Evolutionary conservation across 1,284 basidiomycete genomes (phyloP).

Genomic region (Cutaneotrichosporon sp.): DNA sequence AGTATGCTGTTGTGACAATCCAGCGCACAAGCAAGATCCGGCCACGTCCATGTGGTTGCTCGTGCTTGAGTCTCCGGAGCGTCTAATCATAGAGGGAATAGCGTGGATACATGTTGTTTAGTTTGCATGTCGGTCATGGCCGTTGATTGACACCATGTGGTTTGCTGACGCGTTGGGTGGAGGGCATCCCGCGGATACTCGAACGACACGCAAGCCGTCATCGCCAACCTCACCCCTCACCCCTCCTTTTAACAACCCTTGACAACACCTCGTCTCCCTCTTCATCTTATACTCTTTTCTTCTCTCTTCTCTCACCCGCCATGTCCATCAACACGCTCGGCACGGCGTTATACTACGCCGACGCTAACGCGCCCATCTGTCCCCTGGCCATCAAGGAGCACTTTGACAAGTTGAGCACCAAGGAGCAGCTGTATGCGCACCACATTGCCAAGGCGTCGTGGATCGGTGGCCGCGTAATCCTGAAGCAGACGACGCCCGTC

Average conservation of each 20-base stretch:
- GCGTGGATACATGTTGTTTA: background rate
- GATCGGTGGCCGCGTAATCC: conserved; percentile 25
- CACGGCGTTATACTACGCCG: conserved; percentile 24
- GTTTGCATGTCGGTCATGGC: background rate
- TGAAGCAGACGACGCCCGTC: conserved; percentile 25
- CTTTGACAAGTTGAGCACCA: conserved; percentile 20
- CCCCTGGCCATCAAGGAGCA: conserved; percentile 25
- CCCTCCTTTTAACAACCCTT: background rate
- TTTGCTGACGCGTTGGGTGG: background rate
- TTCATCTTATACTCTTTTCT: background rate
- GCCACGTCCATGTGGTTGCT: background rate
- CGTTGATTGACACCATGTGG: background rate
- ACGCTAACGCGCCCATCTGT: conserved; percentile 27
- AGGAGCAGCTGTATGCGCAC: conserved; percentile 26
- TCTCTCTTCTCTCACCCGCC: background rate
- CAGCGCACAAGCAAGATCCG: background rate
- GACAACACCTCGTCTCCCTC: background rate
- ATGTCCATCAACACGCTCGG: background rate
- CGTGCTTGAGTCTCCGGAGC: background rate
- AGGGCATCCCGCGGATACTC: background rate
- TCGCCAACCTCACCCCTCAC: too few relatives aligned
- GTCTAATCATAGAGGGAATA: background rate
- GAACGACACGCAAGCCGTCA: background rate
- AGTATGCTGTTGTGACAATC: background rate
- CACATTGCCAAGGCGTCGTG: conserved; percentile 23